phyloP scores from a whole-genome alignment of 371 early-diverging fungal genomes.

The Apophysomyces sp. region DNA sequence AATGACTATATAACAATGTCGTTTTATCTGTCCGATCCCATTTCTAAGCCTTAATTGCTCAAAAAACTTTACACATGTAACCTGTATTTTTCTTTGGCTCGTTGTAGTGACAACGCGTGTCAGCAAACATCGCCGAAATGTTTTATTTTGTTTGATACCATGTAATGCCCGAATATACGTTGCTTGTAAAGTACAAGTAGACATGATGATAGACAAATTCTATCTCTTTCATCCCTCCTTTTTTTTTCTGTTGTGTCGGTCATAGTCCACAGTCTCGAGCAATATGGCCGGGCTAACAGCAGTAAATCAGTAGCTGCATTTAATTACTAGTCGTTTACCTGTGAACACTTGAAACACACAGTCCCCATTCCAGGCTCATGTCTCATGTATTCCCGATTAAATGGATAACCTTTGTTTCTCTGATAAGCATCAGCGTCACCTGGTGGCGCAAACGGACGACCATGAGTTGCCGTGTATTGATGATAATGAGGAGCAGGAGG shows the following conservation, averaged over 20 bases:
- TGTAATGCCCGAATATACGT: no score
- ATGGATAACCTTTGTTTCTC: neutral
- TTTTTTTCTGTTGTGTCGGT: neutral
- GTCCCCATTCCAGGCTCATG: neutral
- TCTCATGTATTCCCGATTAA: neutral
- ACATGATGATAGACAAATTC: neutral
- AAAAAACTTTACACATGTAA: no score
- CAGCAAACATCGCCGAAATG: no score
- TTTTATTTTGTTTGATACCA: no score
- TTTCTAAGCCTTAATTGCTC: no score
- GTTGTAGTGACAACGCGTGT: no score
- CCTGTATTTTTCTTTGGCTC: no score
- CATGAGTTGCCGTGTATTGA: neutral
- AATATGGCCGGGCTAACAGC: slow-evolving; percentile 9
- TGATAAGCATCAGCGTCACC: slow-evolving; percentile 2
- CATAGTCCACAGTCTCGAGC: slow-evolving; percentile 9
- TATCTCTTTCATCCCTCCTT: neutral
- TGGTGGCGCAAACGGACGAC: neutral
- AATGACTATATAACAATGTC: no score
- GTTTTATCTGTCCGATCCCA: no score
- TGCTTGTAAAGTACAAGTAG: neutral
- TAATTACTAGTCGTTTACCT: slow-evolving; percentile 3
- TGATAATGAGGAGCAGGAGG: neutral
- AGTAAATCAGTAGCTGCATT: neutral
- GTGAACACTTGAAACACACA: slow-evolving; percentile 13